Evolutionary conservation across 2,329 filamentous ascomycete species (phyloP), one percentile per base, ranked within the genome.

Genomic region (Cladophialophora chaetospira): DNA sequence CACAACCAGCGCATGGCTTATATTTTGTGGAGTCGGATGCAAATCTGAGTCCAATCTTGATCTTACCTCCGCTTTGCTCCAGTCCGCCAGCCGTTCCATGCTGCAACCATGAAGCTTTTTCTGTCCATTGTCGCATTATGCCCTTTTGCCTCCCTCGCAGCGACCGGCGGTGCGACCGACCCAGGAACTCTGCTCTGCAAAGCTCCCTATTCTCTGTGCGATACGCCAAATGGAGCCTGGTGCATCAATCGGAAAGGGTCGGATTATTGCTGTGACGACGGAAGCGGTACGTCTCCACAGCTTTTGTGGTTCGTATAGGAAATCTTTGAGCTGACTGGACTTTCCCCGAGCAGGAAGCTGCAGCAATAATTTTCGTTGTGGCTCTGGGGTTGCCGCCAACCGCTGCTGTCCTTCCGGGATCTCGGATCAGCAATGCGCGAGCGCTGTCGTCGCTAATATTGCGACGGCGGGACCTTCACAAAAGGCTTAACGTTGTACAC

Each of bases 201-300:
- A 15, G 19, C 25, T 21, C 19, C 13, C 3, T 21, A 25, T 6
- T 9, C 2, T 21, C 46, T 49, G 8, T 49, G 46, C 19, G 46
- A 49, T 38, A 28, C 46, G 13, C 25, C 38, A 6, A n/a, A 23
- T 36, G 46, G 46, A 25, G 46, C 46, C 5, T 38, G 13, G 3
- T 49, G 46, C 36, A 4, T 40, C 11, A 15, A 40, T 25, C 21
- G 25, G 8, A 28, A n/a, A 2, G 33, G 13, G 15, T 13, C 13
- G 29, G 46, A 49, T 8, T 25, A 19, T 6, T 49, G 46, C 31
- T 49, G 46, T 10, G 29, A 36, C 4, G 46, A 49, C 28, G 46
- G 46, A 35, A 49, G 29, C 17, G 46, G 46, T 49, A 49, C 21
- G 46, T 23, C 10, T 25, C 13, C 29, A 33, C 44, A 29, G 6